Evolutionary conservation across 805 yeast genomes (phyloP).

Genomic region (Kockiozyma suomiensis): DNA sequence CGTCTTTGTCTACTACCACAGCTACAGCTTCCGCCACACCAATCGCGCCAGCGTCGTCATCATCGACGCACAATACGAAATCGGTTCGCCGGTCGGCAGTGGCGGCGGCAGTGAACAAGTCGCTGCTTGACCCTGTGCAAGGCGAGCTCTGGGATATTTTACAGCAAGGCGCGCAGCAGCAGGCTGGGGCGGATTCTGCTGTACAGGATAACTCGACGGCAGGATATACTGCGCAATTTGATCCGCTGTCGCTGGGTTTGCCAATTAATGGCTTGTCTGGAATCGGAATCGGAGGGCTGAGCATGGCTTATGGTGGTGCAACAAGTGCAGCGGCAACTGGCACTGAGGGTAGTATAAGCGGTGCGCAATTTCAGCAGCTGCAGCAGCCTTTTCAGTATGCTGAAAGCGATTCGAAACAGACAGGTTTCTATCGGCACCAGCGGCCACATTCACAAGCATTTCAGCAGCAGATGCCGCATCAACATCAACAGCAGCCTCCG

Average conservation of each 20-base stretch:
- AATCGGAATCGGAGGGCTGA: conserved; percentile 9
- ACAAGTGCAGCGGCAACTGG: neutral
- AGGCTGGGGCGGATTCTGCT: conserved; percentile 1
- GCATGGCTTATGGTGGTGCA: neutral
- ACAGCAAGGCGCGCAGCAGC: conserved; percentile 28
- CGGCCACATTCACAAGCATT: conserved; percentile 6
- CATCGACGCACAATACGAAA: neutral
- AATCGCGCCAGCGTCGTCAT: neutral
- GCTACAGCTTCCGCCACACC: neutral
- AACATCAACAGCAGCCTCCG: neutral
- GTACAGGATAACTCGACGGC: neutral
- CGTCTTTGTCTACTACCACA: neutral
- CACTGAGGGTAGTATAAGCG: neutral
- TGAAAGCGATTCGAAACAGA: neutral
- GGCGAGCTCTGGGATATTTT: conserved; percentile 32
- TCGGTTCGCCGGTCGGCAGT: neutral
- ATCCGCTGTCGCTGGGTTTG: conserved; percentile 1
- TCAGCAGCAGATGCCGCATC: conserved; percentile 1
- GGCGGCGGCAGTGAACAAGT: neutral
- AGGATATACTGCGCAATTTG: conserved; percentile 3
- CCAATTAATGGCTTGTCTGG: conserved; percentile 4
- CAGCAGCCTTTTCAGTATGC: conserved; percentile 1
- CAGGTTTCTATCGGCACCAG: neutral
- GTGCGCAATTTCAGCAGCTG: neutral
- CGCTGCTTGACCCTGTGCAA: conserved; percentile 21